Evolutionary conservation across 257 asterid species (phyloP).

Genomic region (Nicotiana attenuata): DNA sequence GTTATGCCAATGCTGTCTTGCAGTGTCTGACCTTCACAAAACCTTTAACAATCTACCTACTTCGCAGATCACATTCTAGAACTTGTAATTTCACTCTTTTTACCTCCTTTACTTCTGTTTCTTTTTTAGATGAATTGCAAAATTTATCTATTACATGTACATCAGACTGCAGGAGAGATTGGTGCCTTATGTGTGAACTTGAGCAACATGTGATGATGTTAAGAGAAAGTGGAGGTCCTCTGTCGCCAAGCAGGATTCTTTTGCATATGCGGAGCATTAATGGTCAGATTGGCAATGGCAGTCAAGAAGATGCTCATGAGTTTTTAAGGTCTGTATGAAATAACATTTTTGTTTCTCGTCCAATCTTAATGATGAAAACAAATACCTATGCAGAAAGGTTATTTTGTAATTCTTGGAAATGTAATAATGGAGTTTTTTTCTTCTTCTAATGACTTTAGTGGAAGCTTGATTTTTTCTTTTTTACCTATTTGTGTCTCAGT

Average conservation of each 20-base stretch:
- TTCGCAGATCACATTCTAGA: constrained; percentile 70
- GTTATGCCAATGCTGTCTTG: constrained; percentile 88
- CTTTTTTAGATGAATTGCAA: not conserved
- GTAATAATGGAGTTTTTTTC: not conserved
- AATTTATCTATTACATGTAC: constrained; percentile 6
- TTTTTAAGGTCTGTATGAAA: constrained; percentile 52
- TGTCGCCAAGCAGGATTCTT: constrained; percentile 67
- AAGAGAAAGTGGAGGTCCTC: constrained; percentile 61
- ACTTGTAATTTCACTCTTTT: constrained; percentile 33
- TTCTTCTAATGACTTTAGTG: not conserved
- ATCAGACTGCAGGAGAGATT: constrained; percentile 60
- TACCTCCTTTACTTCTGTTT: not conserved
- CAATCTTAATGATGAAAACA: not conserved
- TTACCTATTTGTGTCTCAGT: not conserved
- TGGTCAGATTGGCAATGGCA: constrained; percentile 81
- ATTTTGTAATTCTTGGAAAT: not conserved
- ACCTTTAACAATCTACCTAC: constrained; percentile 71
- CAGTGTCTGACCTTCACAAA: constrained; percentile 83
- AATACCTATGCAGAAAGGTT: not conserved
- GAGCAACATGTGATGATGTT: constrained; percentile 60
- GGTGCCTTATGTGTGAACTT: constrained; percentile 93
- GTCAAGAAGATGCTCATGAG: constrained; percentile 96
- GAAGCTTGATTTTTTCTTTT: not conserved
- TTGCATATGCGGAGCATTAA: constrained; percentile 60
- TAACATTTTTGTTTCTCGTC: not conserved